Evolutionary conservation across 768 basidiomycete genomes (phyloP).

Genomic region (Suillus bovinus): DNA sequence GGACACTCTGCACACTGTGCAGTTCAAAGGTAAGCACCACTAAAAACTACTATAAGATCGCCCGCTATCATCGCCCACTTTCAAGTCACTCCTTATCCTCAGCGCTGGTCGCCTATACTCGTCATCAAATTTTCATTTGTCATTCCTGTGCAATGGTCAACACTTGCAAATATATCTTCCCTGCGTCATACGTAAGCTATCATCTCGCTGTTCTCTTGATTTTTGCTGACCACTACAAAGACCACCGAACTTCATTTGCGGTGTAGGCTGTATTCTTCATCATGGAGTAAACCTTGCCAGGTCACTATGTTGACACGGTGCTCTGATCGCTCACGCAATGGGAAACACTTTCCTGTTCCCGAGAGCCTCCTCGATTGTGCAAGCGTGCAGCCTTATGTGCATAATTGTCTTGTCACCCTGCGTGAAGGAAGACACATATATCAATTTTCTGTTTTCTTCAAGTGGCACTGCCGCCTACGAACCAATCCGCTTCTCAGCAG

Average conservation of each 20-base stretch:
- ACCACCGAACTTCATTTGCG: not conserved
- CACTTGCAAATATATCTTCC: not conserved
- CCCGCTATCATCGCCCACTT: too few relatives aligned
- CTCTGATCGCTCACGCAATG: not conserved
- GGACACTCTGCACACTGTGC: not conserved
- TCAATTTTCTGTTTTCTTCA: constrained; percentile 13
- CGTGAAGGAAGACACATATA: constrained; percentile 4
- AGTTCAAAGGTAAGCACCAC: not conserved
- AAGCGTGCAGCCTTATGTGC: not conserved
- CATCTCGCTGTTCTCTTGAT: not conserved
- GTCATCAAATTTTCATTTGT: not conserved
- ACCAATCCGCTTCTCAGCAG: constrained; percentile 2
- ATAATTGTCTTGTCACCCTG: not conserved
- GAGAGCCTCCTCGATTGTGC: constrained; percentile 10
- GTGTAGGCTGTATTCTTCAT: constrained; percentile 10
- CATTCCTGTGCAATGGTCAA: not conserved
- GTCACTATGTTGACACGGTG: constrained; percentile 6
- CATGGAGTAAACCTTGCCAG: constrained; percentile 5
- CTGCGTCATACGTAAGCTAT: not conserved
- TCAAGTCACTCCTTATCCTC: not conserved
- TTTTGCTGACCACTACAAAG: not conserved
- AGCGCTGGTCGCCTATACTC: not conserved
- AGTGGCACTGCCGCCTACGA: constrained; percentile 9
- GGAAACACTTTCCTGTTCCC: constrained; percentile 7
- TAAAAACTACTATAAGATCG: not conserved